Percentiles rank a stretch among this genome's conserved stretches.
phyloP scores from a whole-genome alignment of 331 rosid genomes.

The Acacia pycnantha region DNA sequence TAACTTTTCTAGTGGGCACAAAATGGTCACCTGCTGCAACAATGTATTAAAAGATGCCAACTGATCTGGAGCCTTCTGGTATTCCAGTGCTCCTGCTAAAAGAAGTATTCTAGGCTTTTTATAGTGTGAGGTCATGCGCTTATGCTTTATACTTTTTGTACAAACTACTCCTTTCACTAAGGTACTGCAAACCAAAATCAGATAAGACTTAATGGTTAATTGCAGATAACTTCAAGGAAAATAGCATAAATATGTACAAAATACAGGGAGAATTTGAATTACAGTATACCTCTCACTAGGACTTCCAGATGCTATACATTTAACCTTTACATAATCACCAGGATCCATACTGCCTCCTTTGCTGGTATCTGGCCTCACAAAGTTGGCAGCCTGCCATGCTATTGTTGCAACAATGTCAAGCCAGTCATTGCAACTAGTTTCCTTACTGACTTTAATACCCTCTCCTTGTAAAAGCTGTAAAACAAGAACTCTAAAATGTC shows the following conservation, averaged over 20 bases:
- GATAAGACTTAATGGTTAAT: conserved; percentile 24
- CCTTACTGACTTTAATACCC: conserved; percentile 61
- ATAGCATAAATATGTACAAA: neutral
- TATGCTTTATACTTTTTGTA: conserved; percentile 94
- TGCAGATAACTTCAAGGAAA: conserved; percentile 1
- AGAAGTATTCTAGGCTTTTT: conserved; percentile 73
- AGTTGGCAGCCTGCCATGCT: conserved; percentile 98
- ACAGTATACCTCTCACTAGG: conserved; percentile 78
- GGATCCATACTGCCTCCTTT: conserved; percentile 99
- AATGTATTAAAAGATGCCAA: conserved; percentile 58
- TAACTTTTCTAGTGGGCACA: neutral
- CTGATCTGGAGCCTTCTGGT: conserved; percentile 60
- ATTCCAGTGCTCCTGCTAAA: conserved; percentile 80
- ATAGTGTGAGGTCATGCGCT: conserved; percentile 94
- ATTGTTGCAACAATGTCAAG: conserved; percentile 70
- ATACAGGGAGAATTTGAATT: conserved; percentile 17
- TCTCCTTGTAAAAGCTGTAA: conserved; percentile 86
- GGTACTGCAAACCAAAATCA: conserved; percentile 55
- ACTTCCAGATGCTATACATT: conserved; percentile 81
- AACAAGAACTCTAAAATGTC: conserved; percentile 96
- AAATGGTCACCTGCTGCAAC: conserved; percentile 51
- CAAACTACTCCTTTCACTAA: conserved; percentile 87
- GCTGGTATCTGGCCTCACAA: conserved; percentile 94
- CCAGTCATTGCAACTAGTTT: conserved; percentile 71
- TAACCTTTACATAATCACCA: conserved; percentile 86